A percentile compares a stretch with the other conserved stretches of the same genome.
Evolutionary conservation across 306 rosid species (phyloP).

Genomic region (Cicer chorassanicum): DNA sequence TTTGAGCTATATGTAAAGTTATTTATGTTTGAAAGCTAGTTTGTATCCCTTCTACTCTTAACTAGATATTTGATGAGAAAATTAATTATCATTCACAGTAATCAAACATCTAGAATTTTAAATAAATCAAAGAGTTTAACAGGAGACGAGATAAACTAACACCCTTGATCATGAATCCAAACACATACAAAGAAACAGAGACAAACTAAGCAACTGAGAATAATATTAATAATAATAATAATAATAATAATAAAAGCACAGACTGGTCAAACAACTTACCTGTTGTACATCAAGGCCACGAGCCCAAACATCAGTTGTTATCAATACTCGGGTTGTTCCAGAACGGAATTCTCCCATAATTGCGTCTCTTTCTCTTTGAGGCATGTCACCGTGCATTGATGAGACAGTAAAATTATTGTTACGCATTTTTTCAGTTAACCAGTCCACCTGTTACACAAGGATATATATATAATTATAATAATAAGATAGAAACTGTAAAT

Average conservation of each 20-base stretch:
- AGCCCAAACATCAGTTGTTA: conserved; percentile 99
- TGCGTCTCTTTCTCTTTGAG: conserved; percentile 96
- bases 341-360: conserved; percentile 91
- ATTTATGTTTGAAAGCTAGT: neutral
- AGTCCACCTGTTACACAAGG: conserved; percentile 74
- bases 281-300: conserved; percentile 98
- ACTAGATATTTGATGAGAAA: neutral
- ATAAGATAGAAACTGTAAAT: neutral
- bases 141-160: neutral
- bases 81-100: neutral
- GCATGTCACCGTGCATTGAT: conserved; percentile 99
- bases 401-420: conserved; percentile 91
- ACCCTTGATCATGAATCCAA: neutral
- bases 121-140: neutral
- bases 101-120: neutral
- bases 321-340: conserved; percentile 92
- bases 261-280: conserved; percentile 58
- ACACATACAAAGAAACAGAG: neutral
- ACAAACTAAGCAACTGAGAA: neutral
- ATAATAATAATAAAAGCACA: too few relatives aligned
- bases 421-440: conserved; percentile 98
- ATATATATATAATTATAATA: neutral
- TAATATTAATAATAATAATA: too few relatives aligned
- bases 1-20: neutral
- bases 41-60: neutral